A percentile compares a stretch with the other conserved stretches of the same genome.
Conservation (phyloP, 2,329 filamentous ascomycete genomes). For the Ophiocordyceps unilateralis region DNA sequence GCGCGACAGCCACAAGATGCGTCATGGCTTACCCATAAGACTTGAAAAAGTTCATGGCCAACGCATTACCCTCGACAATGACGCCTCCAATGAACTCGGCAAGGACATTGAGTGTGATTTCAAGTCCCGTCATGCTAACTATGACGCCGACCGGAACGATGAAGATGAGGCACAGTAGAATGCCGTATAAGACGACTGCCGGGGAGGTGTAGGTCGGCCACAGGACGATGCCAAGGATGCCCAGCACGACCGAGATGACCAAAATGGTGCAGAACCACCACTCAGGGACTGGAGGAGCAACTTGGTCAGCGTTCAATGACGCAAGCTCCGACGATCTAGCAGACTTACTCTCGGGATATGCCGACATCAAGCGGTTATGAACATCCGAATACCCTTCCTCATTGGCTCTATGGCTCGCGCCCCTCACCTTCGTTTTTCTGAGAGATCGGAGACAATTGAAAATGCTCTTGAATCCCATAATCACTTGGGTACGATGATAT, state of each 20-base stretch:
- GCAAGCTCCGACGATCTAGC: too few species aligned
- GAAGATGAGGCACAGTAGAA: constrained; percentile 30
- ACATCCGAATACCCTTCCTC: constrained; percentile 19
- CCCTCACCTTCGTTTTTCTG: constrained; percentile 18
- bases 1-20: too few species aligned
- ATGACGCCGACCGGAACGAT: constrained; percentile 34
- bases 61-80: constrained; percentile 29
- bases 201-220: constrained; percentile 34
- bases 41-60: constrained; percentile 39
- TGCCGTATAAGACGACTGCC: constrained; percentile 32
- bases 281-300: constrained; percentile 25
- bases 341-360: constrained; percentile 20
- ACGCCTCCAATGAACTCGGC: constrained; percentile 36
- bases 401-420: constrained; percentile 6
- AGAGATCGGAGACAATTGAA: constrained; percentile 22
- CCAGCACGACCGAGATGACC: constrained; percentile 24
- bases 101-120: constrained; percentile 34
- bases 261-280: constrained; percentile 35
- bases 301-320: too few species aligned
- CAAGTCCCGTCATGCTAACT: constrained; percentile 33
- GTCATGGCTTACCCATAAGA: constrained; percentile 10
- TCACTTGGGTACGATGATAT: constrained; percentile 34
- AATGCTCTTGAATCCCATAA: constrained; percentile 29
- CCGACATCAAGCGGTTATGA: constrained; percentile 30
- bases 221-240: constrained; percentile 26